phyloP scores from a whole-genome alignment of 371 early-diverging fungal species.

The Actinomortierella wolfii region DNA sequence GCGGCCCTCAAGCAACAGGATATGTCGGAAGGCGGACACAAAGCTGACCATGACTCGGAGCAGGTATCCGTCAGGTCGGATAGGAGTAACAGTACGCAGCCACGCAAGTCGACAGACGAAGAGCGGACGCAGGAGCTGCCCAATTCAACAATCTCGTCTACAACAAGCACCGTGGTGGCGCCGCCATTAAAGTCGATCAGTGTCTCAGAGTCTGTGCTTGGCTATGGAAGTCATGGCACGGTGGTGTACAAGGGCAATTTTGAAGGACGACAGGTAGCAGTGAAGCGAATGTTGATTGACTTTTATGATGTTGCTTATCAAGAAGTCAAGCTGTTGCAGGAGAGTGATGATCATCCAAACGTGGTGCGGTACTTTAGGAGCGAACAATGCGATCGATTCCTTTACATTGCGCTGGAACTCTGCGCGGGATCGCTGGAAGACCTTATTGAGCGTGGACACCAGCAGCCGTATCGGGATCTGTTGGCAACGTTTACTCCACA shows the following conservation, averaged over 20 bases:
- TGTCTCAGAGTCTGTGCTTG: slow-evolving; percentile 60
- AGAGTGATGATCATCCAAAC: slow-evolving; percentile 95
- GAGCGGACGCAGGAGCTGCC: not conserved
- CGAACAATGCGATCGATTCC: slow-evolving; percentile 87
- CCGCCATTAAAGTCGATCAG: slow-evolving; percentile 45
- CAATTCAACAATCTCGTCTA: not conserved
- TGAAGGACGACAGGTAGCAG: slow-evolving; percentile 90
- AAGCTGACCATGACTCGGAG: not conserved
- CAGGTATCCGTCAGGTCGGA: not conserved
- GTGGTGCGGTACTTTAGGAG: slow-evolving; percentile 95
- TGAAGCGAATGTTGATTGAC: slow-evolving; percentile 92
- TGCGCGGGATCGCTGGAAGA: slow-evolving; percentile 82
- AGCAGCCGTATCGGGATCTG: slow-evolving; percentile 42
- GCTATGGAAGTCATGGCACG: slow-evolving; percentile 97
- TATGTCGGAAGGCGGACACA: not conserved
- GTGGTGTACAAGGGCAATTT: slow-evolving; percentile 93
- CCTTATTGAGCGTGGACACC: slow-evolving; percentile 50
- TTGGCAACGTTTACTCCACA: slow-evolving; percentile 52
- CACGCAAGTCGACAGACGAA: not conserved
- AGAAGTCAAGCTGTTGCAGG: slow-evolving; percentile 90
- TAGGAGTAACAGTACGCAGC: not conserved
- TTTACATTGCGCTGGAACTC: slow-evolving; percentile 94
- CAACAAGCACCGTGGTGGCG: not conserved
- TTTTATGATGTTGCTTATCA: slow-evolving; percentile 94
- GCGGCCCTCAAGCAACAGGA: too few species aligned